These are phyloP conservation scores for Cydonia oblonga DNA, from an alignment of 331 rosid species.

Conservation along the genomic window DNA sequence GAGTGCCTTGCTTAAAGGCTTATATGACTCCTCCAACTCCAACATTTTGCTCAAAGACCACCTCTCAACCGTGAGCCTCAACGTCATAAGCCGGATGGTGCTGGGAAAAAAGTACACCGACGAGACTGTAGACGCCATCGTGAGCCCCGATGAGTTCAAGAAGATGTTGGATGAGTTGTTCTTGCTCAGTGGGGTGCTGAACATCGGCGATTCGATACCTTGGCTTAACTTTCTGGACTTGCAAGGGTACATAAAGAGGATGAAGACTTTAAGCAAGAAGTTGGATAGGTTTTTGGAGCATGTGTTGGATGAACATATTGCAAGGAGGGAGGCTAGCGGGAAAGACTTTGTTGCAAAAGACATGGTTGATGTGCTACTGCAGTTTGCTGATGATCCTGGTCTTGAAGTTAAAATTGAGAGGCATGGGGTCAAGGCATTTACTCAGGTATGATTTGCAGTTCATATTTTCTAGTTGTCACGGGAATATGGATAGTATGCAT, in stretches of 20 bases:
- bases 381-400: conserved; percentile 46
- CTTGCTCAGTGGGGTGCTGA: conserved; percentile 53
- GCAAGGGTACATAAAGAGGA: conserved; percentile 69
- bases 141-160: conserved; percentile 58
- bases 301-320: conserved; percentile 68
- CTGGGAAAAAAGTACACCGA: conserved; percentile 56
- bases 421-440: conserved; percentile 61
- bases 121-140: conserved; percentile 12
- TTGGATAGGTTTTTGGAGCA: conserved; percentile 60
- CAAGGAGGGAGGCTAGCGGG: conserved; percentile 19
- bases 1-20: conserved; percentile 5
- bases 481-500: too few relatives aligned
- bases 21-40: conserved; percentile 13
- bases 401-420: conserved; percentile 70
- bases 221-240: conserved; percentile 63
- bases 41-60: conserved; percentile 24
- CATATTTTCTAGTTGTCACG: too few relatives aligned
- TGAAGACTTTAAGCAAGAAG: conserved; percentile 61
- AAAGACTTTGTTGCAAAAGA: conserved; percentile 42
- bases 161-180: conserved; percentile 69
- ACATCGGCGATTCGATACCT: conserved; percentile 64
- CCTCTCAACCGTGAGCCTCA: conserved; percentile 44
- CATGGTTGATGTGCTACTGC: conserved; percentile 69
- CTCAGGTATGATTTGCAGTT: conserved; percentile 43
- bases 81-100: conserved; percentile 76